These are phyloP conservation scores for Mycena vulgaris DNA, from an alignment of 768 basidiomycete species.

Conservation along the genomic window DNA sequence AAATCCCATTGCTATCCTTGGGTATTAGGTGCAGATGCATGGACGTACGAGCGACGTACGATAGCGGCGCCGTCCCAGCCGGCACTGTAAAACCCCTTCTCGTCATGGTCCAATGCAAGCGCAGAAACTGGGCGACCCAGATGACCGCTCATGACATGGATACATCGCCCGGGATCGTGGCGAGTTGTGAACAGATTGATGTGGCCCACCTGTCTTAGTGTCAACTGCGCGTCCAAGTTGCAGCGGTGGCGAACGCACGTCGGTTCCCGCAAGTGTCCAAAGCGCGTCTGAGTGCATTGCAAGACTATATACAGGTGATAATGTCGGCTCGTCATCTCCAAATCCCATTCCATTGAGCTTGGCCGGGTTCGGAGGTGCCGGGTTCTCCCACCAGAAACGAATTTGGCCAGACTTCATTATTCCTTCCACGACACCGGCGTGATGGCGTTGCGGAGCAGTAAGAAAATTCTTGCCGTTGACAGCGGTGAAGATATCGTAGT, in stretches of 20 bases:
- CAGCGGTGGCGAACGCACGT: conserved; percentile 66
- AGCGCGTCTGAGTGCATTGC: conserved; percentile 94
- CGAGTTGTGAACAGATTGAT: conserved; percentile 95
- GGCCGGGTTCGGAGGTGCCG: conserved; percentile 50
- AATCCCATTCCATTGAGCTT: conserved; percentile 45
- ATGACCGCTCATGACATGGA: conserved; percentile 83
- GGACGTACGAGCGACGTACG: conserved; percentile 62
- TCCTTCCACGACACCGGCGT: conserved; percentile 93
- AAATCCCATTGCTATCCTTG: conserved; percentile 95
- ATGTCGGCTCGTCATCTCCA: conserved; percentile 64
- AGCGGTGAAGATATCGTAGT: conserved; percentile 92
- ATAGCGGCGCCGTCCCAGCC: conserved; percentile 95
- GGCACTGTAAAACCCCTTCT: conserved; percentile 90
- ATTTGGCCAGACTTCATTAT: conserved; percentile 92
- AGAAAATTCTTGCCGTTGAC: conserved; percentile 91
- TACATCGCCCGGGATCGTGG: conserved; percentile 88
- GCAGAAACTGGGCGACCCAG: conserved; percentile 83
- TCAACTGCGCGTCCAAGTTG: conserved; percentile 32
- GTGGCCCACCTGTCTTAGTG: conserved; percentile 76
- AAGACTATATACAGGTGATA: conserved; percentile 90
- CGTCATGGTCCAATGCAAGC: conserved; percentile 84
- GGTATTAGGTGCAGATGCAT: conserved; percentile 32
- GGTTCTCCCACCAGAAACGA: conserved; percentile 94
- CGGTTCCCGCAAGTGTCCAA: conserved; percentile 91
- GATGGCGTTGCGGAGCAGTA: conserved; percentile 90